A percentile compares a stretch with the other conserved stretches of the same genome.
Evolutionary conservation across 805 yeast species (phyloP).

Genomic region (Candida broadrunensis): DNA sequence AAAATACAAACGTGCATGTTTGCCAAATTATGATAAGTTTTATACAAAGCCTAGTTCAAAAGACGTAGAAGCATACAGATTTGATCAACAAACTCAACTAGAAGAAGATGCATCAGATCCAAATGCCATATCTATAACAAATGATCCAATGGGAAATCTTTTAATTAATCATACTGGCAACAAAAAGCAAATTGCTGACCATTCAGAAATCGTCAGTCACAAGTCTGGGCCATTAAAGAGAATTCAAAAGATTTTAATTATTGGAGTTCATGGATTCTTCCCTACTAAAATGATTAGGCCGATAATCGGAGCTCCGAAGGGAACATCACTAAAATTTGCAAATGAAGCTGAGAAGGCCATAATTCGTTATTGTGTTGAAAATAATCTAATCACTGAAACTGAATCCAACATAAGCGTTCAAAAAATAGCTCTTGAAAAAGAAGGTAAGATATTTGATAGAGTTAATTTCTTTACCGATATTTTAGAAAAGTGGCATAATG

Average conservation of each 20-base stretch:
- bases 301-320: constrained; percentile 91
- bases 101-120: constrained; percentile 27
- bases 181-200: constrained; percentile 11
- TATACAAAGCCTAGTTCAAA: constrained; percentile 15
- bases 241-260: constrained; percentile 64
- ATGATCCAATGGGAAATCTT: constrained; percentile 40
- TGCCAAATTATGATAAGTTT: constrained; percentile 33
- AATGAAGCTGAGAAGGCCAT: constrained; percentile 84
- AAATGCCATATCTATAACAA: constrained; percentile 34
- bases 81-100: constrained; percentile 18
- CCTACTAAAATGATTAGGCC: constrained; percentile 86
- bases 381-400: constrained; percentile 31
- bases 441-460: constrained; percentile 84
- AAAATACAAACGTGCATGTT: constrained; percentile 33
- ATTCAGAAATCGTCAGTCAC: constrained; percentile 17
- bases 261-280: constrained; percentile 96
- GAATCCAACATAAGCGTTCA: constrained; percentile 54
- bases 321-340: constrained; percentile 88
- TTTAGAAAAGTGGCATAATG: constrained; percentile 63
- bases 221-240: constrained; percentile 25
- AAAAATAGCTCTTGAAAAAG: constrained; percentile 90
- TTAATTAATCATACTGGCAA: constrained; percentile 24
- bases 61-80: constrained; percentile 7
- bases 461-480: constrained; percentile 77
- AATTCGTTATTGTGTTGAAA: constrained; percentile 53